A percentile compares a stretch with the other conserved stretches of the same genome.
phyloP scores from a whole-genome alignment of 257 asterid species.

The Dorcoceras hygrometricum region DNA sequence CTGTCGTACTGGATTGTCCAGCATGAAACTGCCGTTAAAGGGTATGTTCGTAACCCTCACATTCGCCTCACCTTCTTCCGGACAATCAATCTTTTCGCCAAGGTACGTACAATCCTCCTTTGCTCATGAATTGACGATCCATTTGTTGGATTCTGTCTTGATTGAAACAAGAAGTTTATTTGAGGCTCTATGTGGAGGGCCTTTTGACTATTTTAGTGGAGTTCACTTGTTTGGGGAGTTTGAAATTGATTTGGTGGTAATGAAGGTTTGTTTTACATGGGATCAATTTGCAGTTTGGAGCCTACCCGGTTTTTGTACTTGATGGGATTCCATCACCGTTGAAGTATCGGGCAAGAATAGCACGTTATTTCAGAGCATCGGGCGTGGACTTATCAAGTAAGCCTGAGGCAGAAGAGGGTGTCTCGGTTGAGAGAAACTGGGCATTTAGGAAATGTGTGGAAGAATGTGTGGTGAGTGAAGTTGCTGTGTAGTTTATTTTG shows the following conservation, averaged over 20 bases:
- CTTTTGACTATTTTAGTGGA: neutral
- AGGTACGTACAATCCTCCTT: slow-evolving; percentile 48
- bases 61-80: slow-evolving; percentile 80
- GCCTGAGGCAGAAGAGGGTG: slow-evolving; percentile 60
- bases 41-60: slow-evolving; percentile 62
- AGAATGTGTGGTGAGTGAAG: slow-evolving; percentile 78
- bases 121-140: slow-evolving; percentile 14
- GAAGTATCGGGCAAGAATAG: slow-evolving; percentile 77
- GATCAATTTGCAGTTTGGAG: slow-evolving; percentile 71
- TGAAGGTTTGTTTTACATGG: slow-evolving; percentile 23
- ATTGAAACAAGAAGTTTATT: neutral
- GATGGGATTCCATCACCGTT: slow-evolving; percentile 96
- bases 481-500: neutral
- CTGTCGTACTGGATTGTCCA: slow-evolving; percentile 94
- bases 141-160: neutral
- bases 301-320: slow-evolving; percentile 77
- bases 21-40: slow-evolving; percentile 85
- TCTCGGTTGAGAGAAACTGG: slow-evolving; percentile 61
- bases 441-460: slow-evolving; percentile 59
- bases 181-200: slow-evolving; percentile 19
- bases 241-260: slow-evolving; percentile 17
- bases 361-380: slow-evolving; percentile 61
- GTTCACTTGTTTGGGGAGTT: neutral
- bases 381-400: slow-evolving; percentile 56
- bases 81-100: slow-evolving; percentile 74